Evolutionary conservation across 2,329 filamentous ascomycete species (phyloP).

Genomic region (Claviceps sp.): DNA sequence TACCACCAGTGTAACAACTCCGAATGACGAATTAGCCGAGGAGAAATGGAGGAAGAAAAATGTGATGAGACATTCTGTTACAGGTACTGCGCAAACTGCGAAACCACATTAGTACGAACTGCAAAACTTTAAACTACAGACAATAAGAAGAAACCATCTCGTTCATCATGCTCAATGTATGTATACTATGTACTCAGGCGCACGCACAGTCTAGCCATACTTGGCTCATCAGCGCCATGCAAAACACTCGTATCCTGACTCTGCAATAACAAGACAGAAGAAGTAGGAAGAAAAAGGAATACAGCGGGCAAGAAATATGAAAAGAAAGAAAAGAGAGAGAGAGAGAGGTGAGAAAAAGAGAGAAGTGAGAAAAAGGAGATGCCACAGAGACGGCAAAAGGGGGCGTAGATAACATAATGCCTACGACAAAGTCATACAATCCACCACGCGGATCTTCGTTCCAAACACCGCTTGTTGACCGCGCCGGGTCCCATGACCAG

Average conservation of each 20-base stretch:
- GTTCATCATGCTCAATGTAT: too few species aligned
- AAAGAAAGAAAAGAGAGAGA: background rate
- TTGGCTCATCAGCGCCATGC: background rate
- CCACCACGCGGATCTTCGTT: background rate
- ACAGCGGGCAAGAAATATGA: background rate
- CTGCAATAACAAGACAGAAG: background rate
- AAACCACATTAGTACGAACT: too few species aligned
- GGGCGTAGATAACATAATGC: background rate
- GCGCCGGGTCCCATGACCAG: background rate
- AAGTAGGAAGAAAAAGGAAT: background rate
- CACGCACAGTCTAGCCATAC: background rate
- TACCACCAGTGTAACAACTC: too few species aligned
- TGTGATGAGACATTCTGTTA: too few species aligned
- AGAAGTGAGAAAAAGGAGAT: background rate
- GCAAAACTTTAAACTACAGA: too few species aligned
- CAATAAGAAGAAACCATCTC: too few species aligned
- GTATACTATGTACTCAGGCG: background rate
- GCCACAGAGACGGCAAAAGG: background rate
- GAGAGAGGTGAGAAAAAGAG: background rate
- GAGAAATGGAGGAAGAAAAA: too few species aligned
- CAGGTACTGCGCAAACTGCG: too few species aligned
- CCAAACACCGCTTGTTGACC: constrained; percentile 2
- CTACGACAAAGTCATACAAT: background rate
- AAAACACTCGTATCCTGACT: background rate
- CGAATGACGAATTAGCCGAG: too few species aligned